Base-by-base conservation (phyloP, 805 yeast species). In the Saccharomycopsis amapae region DNA sequence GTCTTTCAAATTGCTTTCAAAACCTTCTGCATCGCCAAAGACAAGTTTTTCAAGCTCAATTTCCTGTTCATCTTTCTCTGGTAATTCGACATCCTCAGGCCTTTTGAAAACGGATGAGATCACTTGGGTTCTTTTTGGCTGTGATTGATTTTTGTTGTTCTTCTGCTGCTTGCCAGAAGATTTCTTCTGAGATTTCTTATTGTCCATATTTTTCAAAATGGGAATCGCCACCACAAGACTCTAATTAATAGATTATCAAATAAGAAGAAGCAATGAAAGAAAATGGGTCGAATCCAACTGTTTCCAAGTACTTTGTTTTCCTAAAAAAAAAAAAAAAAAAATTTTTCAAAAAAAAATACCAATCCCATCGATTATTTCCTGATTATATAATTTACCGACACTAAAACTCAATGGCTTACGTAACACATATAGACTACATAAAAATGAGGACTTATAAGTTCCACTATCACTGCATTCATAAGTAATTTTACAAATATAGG, bases 51-150 rank as follows among this genome's bases (percentile, higher is more conserved):
- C 95, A 42, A 93, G 72, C 46, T 67, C 73, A 36, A 80, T 55
- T 62, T 93, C 98, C 60, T 87, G 96, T 42, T 76, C 81, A 60
- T 85, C 94, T 55, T 93, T 90, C 26, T 82, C 83, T 13, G 87
- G 83, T 30, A 73, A 55, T 33, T 43, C 56, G 25, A 54, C 50
- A 55, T 41, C 41, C 9, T 35, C 45, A 15, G 45, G 41, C 34
- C n/a, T 15, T 22, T 33, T 24, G 15, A 32, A 44, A 5, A 37
- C 40, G 7, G n/a, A 12, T 12, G 39, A 35, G 19, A 35, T 24
- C 15, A 31, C 17, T n/a, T 31, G 34, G n/a, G n/a, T n/a, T n/a
- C n/a, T n/a, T n/a, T n/a, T n/a, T n/a, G n/a, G n/a, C n/a, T n/a
- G n/a, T n/a, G n/a, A n/a, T n/a, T n/a, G n/a, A n/a, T n/a, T n/a